Conservation (phyloP, 208 protist genomes). For the Phytomonas francai region DNA sequence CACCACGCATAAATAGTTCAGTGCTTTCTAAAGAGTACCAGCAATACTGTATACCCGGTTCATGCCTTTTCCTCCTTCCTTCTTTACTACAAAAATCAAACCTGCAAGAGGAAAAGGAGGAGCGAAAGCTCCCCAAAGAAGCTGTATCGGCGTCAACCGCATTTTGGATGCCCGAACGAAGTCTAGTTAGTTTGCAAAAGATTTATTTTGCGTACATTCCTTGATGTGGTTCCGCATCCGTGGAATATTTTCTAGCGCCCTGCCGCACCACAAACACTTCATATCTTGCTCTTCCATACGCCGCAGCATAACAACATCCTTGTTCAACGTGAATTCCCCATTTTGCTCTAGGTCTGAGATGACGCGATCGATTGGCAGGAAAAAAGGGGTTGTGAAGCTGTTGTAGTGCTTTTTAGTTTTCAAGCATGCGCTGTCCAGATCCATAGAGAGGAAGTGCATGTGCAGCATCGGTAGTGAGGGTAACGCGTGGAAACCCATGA, state of each 20-base stretch:
- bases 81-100: not conserved
- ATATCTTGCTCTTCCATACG: slow-evolving; percentile 66
- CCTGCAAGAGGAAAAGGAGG: not conserved
- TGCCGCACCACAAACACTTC: slow-evolving; percentile 79
- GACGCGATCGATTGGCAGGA: slow-evolving; percentile 55
- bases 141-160: not conserved
- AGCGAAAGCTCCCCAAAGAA: not conserved
- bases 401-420: slow-evolving; percentile 89
- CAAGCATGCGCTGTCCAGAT: slow-evolving; percentile 68
- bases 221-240: slow-evolving; percentile 52
- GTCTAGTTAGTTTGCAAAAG: slow-evolving; percentile 13
- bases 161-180: not conserved
- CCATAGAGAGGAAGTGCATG: slow-evolving; percentile 77
- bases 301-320: slow-evolving; percentile 36
- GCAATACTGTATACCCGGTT: not conserved
- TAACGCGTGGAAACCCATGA: slow-evolving; percentile 77
- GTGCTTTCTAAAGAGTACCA: not conserved
- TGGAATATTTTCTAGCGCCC: slow-evolving; percentile 37
- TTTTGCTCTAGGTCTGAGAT: slow-evolving; percentile 53
- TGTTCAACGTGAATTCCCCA: slow-evolving; percentile 62
- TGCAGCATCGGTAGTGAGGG: slow-evolving; percentile 83
- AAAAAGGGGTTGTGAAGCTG: slow-evolving; percentile 85
- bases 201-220: slow-evolving; percentile 44
- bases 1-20: not conserved
- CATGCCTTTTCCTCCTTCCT: not conserved